Percentiles rank a stretch among this genome's conserved stretches.
phyloP scores from a whole-genome alignment of 345 rosid genomes.

The Mallotus nudiflorus region DNA sequence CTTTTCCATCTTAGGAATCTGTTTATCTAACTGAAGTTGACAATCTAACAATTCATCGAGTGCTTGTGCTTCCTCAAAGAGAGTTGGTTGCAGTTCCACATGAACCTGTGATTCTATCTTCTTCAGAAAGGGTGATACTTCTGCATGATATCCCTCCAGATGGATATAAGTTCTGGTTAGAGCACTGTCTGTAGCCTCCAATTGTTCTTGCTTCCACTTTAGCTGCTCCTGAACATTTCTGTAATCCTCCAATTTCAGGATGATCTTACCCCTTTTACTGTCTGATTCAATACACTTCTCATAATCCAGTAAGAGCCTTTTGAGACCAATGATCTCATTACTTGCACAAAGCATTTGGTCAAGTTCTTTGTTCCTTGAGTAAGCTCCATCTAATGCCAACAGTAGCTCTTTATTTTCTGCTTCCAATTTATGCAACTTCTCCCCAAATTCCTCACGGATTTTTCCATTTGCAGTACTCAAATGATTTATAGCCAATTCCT shows the following conservation, averaged over 20 bases:
- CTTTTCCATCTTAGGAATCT: too few relatives aligned
- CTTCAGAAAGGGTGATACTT: too few relatives aligned
- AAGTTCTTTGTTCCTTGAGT: not conserved
- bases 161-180: too few relatives aligned
- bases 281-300: too few relatives aligned
- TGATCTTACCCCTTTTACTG: not conserved
- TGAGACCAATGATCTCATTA: not conserved
- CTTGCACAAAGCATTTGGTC: constrained; percentile 2
- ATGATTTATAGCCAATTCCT: constrained; percentile 2
- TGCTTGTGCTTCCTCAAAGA: too few relatives aligned
- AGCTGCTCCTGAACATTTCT: constrained; percentile 17
- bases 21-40: too few relatives aligned
- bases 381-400: constrained; percentile 11
- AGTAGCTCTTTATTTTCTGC: not conserved
- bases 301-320: not conserved
- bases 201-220: constrained; percentile 11
- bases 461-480: constrained; percentile 12
- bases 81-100: too few relatives aligned
- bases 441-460: not conserved
- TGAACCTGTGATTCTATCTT: too few relatives aligned
- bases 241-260: constrained; percentile 12
- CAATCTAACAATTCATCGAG: too few relatives aligned
- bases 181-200: too few relatives aligned
- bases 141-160: too few relatives aligned
- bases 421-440: constrained; percentile 9